A percentile compares a stretch with the other conserved stretches of the same genome.
phyloP scores from a whole-genome alignment of 164 flowering plant species.

The Berberis thunbergii region DNA sequence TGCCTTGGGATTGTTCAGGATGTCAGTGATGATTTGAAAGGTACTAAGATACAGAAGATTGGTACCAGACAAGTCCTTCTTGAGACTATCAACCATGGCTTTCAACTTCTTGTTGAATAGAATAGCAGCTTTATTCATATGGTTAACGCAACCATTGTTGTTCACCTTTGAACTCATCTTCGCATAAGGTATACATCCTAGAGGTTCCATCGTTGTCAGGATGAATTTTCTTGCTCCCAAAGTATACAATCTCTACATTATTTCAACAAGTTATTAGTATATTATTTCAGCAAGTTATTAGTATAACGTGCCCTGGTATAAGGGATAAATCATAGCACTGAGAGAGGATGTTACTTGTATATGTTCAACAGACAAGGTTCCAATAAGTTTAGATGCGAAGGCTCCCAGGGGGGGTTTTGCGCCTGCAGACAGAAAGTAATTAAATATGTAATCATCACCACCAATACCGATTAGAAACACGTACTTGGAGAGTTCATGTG shows the following conservation, averaged over 20 bases:
- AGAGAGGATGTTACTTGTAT: conserved; percentile 32
- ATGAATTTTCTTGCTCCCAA: conserved; percentile 61
- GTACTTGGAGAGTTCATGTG: conserved; percentile 15
- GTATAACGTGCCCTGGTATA: not conserved
- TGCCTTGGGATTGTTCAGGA: conserved; percentile 29
- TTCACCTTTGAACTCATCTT: not conserved
- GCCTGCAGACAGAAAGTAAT: conserved; percentile 28
- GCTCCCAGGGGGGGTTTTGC: conserved; percentile 20
- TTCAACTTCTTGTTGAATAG: conserved; percentile 39
- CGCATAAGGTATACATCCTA: conserved; percentile 49
- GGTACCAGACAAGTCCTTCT: conserved; percentile 36
- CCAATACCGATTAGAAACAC: conserved; percentile 56
- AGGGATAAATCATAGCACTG: not conserved
- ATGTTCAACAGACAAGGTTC: conserved; percentile 21
- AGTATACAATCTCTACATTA: conserved; percentile 40
- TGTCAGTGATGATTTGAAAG: conserved; percentile 34
- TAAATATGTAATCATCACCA: conserved; percentile 48
- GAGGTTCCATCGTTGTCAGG: conserved; percentile 35
- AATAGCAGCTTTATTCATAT: conserved; percentile 32
- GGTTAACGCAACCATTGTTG: conserved; percentile 17
- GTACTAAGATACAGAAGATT: conserved; percentile 38
- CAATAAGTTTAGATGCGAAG: conserved; percentile 39
- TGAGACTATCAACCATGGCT: conserved; percentile 23
- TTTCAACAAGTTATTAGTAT: not conserved
- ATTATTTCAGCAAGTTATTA: not conserved